phyloP scores from a whole-genome alignment of 805 yeast species.

The Zygosaccharomyces bailii region DNA sequence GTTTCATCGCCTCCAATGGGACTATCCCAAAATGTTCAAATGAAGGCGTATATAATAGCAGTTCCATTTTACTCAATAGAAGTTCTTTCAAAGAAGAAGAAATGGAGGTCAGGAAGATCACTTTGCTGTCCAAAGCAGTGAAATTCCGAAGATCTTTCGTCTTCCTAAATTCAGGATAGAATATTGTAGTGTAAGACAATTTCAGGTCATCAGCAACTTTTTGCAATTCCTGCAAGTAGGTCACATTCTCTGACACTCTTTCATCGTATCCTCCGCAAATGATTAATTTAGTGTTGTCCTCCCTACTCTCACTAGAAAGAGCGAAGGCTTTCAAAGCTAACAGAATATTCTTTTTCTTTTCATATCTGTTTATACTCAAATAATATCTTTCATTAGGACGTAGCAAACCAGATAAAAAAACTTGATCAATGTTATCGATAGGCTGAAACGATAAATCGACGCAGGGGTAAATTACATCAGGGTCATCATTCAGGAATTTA shows the following conservation, averaged over 20 bases:
- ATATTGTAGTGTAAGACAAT: conserved; percentile 45
- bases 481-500: conserved; percentile 31
- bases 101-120: conserved; percentile 79
- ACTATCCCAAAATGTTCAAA: conserved; percentile 97
- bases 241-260: conserved; percentile 70
- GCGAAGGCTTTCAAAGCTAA: conserved; percentile 73
- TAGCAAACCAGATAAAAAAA: conserved; percentile 20
- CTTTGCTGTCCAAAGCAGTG: conserved; percentile 41
- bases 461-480: conserved; percentile 51
- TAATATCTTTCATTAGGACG: conserved; percentile 39
- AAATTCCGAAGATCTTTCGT: conserved; percentile 18
- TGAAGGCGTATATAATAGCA: conserved; percentile 83
- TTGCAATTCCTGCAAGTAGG: conserved; percentile 61
- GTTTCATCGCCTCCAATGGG: conserved; percentile 90
- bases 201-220: conserved; percentile 43
- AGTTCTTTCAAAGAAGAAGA: conserved; percentile 60
- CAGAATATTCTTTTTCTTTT: conserved; percentile 75
- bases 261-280: conserved; percentile 91
- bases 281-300: conserved; percentile 47
- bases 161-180: conserved; percentile 27
- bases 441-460: conserved; percentile 48
- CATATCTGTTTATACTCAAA: conserved; percentile 84
- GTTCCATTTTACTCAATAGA: conserved; percentile 52
- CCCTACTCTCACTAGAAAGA: conserved; percentile 32
- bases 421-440: conserved; percentile 15